These are phyloP conservation scores for Clohesyomyces aquaticus DNA, from an alignment of 495 filamentous ascomycete species.

Conservation along the genomic window DNA sequence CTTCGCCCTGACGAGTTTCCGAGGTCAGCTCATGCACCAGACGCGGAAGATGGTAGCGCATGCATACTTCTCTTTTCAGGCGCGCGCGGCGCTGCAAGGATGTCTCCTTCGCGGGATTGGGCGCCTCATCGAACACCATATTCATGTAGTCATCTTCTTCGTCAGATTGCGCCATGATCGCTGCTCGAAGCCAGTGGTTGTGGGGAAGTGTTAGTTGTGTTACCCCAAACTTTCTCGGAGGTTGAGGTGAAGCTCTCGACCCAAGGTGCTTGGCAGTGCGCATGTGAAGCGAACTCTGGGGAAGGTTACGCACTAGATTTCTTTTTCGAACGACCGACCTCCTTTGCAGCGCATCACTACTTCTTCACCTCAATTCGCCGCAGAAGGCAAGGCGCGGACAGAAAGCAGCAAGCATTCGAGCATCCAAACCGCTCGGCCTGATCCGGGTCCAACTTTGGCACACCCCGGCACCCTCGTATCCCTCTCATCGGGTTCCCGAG, in stretches of 20 bases:
- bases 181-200: background rate
- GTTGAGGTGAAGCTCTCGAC: background rate
- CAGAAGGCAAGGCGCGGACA: too few species aligned
- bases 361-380: too few species aligned
- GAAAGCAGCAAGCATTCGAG: too few species aligned
- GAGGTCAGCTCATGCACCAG: conserved; percentile 2
- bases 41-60: conserved; percentile 5
- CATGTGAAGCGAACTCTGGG: background rate
- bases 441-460: too few species aligned
- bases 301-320: too few species aligned
- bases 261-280: background rate
- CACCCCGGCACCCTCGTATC: background rate
- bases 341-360: too few species aligned
- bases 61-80: conserved; percentile 58
- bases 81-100: conserved; percentile 61
- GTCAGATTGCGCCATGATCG: conserved; percentile 36
- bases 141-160: conserved; percentile 70
- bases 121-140: conserved; percentile 62
- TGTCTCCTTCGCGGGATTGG: conserved; percentile 53
- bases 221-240: background rate
- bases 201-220: background rate
- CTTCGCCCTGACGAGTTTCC: conserved; percentile 6
- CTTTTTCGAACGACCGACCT: too few species aligned
- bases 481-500: background rate
- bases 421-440: too few species aligned